These are phyloP conservation scores for Podospora didyma DNA, from an alignment of 495 filamentous ascomycete species.

Conservation along the genomic window DNA sequence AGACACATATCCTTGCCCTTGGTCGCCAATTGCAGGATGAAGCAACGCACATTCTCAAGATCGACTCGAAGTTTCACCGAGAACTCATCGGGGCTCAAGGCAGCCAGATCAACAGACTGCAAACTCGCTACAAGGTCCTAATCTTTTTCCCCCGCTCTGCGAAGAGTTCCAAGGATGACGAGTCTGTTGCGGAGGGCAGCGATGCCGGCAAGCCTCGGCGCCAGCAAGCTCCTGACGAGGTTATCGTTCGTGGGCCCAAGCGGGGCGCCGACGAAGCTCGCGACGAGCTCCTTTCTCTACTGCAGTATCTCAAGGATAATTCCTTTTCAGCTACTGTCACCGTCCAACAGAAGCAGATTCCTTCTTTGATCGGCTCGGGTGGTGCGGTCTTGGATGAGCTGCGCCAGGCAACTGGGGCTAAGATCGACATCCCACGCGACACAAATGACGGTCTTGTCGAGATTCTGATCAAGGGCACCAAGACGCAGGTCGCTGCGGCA, in stretches of 20 bases:
- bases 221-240: conserved; percentile 82
- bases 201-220: conserved; percentile 65
- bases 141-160: conserved; percentile 85
- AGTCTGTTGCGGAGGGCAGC: conserved; percentile 64
- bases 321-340: conserved; percentile 72
- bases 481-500: conserved; percentile 81
- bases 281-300: conserved; percentile 78
- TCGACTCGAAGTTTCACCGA: conserved; percentile 79
- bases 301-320: conserved; percentile 84
- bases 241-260: conserved; percentile 83
- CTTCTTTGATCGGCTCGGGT: conserved; percentile 83
- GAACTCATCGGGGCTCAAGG: conserved; percentile 88
- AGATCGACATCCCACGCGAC: conserved; percentile 82
- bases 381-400: conserved; percentile 88
- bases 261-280: conserved; percentile 86
- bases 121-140: conserved; percentile 84
- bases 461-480: conserved; percentile 86
- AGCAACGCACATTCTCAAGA: conserved; percentile 77
- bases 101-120: conserved; percentile 85
- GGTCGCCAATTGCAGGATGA: conserved; percentile 83
- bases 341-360: conserved; percentile 82
- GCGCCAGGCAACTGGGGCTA: conserved; percentile 72
- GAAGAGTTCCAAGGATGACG: conserved; percentile 60
- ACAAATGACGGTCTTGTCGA: conserved; percentile 64
- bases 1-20: conserved; percentile 67